These are phyloP conservation scores for Perkinsus marinus DNA, from an alignment of 169 alveolate genomes.

Conservation along the genomic window DNA sequence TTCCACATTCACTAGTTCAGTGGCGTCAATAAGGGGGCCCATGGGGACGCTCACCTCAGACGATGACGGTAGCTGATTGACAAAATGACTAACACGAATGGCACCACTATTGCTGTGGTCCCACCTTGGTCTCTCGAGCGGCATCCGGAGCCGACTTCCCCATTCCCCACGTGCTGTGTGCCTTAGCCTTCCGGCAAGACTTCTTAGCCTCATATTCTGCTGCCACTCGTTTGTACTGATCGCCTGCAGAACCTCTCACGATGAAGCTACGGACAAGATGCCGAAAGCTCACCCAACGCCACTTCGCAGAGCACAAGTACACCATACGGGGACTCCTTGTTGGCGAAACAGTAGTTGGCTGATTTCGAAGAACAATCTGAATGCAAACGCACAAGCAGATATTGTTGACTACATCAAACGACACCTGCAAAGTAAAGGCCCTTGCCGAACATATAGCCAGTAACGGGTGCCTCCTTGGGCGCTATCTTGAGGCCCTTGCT, in stretches of 20 bases:
- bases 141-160: neutral
- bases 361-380: slow-evolving; percentile 38
- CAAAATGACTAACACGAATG: neutral
- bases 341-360: slow-evolving; percentile 40
- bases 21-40: neutral
- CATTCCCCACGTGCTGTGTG: neutral
- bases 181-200: neutral
- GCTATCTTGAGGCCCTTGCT: slow-evolving; percentile 58
- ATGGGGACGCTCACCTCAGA: neutral
- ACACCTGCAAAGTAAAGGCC: slow-evolving; percentile 51
- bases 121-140: neutral
- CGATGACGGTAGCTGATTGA: neutral
- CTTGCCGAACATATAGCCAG: slow-evolving; percentile 61
- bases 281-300: slow-evolving; percentile 44
- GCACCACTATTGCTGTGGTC: neutral
- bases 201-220: neutral
- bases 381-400: neutral
- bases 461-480: slow-evolving; percentile 63
- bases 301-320: slow-evolving; percentile 47
- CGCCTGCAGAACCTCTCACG: neutral
- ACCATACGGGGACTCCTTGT: slow-evolving; percentile 32
- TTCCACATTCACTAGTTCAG: neutral
- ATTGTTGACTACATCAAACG: neutral
- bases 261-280: neutral
- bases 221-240: neutral